Evolutionary conservation across 2,329 filamentous ascomycete genomes (phyloP).

Genomic region (Teratosphaeria destructans): DNA sequence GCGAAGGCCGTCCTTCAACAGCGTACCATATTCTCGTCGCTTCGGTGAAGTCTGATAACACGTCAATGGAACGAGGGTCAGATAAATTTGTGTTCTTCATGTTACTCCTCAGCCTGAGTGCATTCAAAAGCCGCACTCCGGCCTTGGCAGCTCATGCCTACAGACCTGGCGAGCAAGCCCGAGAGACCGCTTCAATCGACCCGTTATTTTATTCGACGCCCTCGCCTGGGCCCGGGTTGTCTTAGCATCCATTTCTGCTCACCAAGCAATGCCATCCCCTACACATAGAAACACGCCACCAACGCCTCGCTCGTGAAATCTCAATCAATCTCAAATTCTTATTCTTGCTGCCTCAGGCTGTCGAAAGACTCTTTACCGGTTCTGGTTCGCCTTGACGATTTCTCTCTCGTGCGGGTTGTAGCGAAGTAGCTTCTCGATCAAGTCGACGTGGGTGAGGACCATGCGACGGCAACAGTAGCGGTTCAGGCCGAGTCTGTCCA

Average conservation of each 20-base stretch:
- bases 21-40: too few species aligned
- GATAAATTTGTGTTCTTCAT: too few species aligned
- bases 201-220: too few species aligned
- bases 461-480: constrained; percentile 98
- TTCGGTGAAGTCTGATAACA: too few species aligned
- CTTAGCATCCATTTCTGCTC: not conserved
- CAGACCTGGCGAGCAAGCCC: too few species aligned
- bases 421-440: constrained; percentile 97
- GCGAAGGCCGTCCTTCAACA: too few species aligned
- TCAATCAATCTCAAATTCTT: not conserved
- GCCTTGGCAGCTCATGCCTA: too few species aligned
- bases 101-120: too few species aligned
- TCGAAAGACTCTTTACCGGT: not conserved
- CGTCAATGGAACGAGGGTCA: too few species aligned
- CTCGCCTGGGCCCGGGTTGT: not conserved
- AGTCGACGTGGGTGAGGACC: constrained; percentile 98
- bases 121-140: too few species aligned
- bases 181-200: too few species aligned
- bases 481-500: constrained; percentile 66
- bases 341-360: not conserved
- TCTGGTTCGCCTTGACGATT: constrained; percentile 18
- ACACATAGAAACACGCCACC: not conserved
- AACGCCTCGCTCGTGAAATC: not conserved
- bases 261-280: not conserved
- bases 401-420: constrained; percentile 31